Conservation (phyloP, 176 grass and related monocot species). For the Elaeis guineensis region DNA sequence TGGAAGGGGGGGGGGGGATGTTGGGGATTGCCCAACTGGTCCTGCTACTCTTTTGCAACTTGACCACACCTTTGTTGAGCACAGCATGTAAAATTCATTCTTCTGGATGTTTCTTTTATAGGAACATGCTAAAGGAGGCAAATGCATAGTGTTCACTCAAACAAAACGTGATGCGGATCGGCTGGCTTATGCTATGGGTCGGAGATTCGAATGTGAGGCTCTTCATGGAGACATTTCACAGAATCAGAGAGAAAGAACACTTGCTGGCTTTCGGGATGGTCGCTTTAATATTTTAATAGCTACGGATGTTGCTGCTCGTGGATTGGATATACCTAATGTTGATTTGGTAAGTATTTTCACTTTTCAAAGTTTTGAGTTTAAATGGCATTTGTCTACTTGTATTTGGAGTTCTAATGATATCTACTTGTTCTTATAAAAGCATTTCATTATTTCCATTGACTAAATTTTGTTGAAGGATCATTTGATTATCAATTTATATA, state of each 20-base stretch:
- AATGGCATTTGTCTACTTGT: conserved; percentile 6
- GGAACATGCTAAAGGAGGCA: conserved; percentile 94
- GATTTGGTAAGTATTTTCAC: conserved; percentile 56
- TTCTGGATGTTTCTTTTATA: conserved; percentile 13
- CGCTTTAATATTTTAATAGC: conserved; percentile 79
- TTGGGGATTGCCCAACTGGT: too few relatives aligned
- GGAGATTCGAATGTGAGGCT: conserved; percentile 65
- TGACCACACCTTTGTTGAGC: too few relatives aligned
- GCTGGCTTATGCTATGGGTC: conserved; percentile 74
- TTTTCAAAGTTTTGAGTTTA: conserved; percentile 10
- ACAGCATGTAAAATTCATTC: too few relatives aligned
- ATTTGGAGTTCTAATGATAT: not conserved
- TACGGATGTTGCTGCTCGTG: conserved; percentile 88
- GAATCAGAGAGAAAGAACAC: conserved; percentile 83
- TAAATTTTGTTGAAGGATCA: too few relatives aligned
- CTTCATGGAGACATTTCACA: conserved; percentile 97
- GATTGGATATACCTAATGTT: conserved; percentile 96
- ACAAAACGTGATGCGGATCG: conserved; percentile 89
- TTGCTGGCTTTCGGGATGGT: conserved; percentile 76
- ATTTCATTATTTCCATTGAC: too few relatives aligned
- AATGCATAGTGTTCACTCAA: conserved; percentile 96
- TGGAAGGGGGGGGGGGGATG: too few relatives aligned
- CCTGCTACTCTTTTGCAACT: too few relatives aligned
- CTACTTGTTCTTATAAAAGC: not conserved
- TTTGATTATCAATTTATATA: too few relatives aligned